Evolutionary conservation across 2,329 filamentous ascomycete species (phyloP), one percentile per base, ranked within the genome.

Genomic region (Malbranchea cinnamomea): DNA sequence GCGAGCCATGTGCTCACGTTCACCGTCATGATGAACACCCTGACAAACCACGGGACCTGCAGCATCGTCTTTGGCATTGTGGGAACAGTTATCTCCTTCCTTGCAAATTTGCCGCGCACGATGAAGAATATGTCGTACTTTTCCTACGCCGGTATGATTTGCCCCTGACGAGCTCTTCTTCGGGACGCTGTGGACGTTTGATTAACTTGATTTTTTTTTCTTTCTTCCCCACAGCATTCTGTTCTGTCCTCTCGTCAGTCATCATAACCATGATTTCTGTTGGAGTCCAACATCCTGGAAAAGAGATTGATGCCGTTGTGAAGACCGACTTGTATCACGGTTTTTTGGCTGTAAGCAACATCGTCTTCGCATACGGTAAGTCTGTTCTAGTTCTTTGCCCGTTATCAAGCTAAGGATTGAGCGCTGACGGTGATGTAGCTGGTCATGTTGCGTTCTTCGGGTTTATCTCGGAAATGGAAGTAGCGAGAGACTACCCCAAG

Each of bases 1-100:
- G 73, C 68, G 19, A 77, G 74, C n/a, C 78, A 83, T 52, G 61
- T 78, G 30, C 56, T 81, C 37, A 78, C 74, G 0, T 79, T 79
- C 40, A 67, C 65, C 18, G 74, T 80, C 42, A 75, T 75, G 40
- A 68, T 80, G 52, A 73, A 73, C 41, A 71, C 64, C 29, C 59
- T 81, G 30, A 73, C 72, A 4, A 50, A 67, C 3, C 64, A 76
- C 37, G 67, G 62, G 0, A 63, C 66, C 1, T 80, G 74, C 50
- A 73, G 71, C 3, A 69, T 79, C 33, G 58, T 71, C 1, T 79
- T 71, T 54, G 68, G 64, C 3, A 56, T 73, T n/a, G 56, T 73
- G 2, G 74, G 71, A 0, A 44, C 74, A 37, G 43, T 65, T 4
- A 35, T 79, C 3, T 75, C 69, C 30, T 68, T 72, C 45, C 32